phyloP scores from a whole-genome alignment of 371 early-diverging fungal species.

The Circinella umbellata region DNA sequence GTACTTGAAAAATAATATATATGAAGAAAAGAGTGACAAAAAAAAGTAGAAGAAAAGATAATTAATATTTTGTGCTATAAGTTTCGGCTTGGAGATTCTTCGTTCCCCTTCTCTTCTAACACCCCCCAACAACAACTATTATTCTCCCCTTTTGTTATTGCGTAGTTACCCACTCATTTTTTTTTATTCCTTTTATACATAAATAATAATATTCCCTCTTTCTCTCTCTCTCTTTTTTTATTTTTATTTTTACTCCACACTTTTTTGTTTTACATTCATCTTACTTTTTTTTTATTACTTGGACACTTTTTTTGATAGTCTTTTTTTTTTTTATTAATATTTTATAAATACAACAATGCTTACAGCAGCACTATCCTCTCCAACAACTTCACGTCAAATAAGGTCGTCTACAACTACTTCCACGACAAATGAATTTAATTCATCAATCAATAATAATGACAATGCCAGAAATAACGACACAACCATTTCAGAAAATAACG shows the following conservation, averaged over 20 bases:
- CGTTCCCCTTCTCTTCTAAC: no score
- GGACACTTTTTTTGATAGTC: background rate
- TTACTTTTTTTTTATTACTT: no score
- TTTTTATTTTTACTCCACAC: background rate
- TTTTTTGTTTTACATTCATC: background rate
- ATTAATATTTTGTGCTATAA: no score
- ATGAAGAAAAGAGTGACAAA: no score
- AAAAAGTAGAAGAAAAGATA: no score
- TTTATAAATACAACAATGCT: slow-evolving; percentile 7
- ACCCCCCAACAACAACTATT: no score
- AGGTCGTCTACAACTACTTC: background rate
- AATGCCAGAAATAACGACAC: background rate
- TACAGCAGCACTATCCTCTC: slow-evolving; percentile 24
- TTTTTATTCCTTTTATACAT: background rate
- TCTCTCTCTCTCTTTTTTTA: slow-evolving; percentile 4
- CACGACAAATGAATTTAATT: background rate
- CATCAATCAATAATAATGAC: background rate
- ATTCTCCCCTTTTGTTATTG: background rate
- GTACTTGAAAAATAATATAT: no score
- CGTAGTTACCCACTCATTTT: background rate
- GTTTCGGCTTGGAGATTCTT: no score
- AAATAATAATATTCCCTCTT: no score
- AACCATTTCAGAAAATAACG: slow-evolving; percentile 4
- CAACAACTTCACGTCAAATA: slow-evolving; percentile 17
- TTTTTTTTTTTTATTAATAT: background rate